These are phyloP conservation scores for Trichosanthes truncata DNA, from an alignment of 306 rosid genomes.

Conservation along the genomic window DNA sequence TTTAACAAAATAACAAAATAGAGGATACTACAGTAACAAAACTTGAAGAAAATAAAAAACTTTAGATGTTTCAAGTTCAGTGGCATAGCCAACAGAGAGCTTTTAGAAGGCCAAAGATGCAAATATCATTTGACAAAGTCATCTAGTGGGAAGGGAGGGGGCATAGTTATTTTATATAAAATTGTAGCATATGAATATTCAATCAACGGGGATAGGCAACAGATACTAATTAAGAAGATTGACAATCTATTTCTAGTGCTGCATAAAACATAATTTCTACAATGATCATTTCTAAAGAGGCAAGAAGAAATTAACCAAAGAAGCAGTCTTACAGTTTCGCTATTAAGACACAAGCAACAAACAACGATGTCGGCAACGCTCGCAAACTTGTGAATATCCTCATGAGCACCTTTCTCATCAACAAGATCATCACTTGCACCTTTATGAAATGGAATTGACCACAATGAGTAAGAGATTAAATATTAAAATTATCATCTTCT, in stretches of 20 bases:
- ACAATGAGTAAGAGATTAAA: slow-evolving; percentile 8
- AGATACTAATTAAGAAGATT: neutral
- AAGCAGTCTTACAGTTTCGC: slow-evolving; percentile 48
- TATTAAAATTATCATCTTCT: slow-evolving; percentile 10
- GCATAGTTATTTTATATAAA: neutral
- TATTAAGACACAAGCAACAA: slow-evolving; percentile 60
- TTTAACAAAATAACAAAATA: neutral
- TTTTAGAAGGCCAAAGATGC: neutral
- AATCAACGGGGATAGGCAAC: neutral
- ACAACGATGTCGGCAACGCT: slow-evolving; percentile 74
- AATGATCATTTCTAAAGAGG: neutral
- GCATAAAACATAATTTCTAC: neutral
- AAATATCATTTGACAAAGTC: neutral
- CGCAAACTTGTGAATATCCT: slow-evolving; percentile 61
- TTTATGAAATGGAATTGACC: slow-evolving; percentile 14
- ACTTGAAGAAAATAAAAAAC: neutral
- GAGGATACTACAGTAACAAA: neutral
- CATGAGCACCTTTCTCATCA: slow-evolving; percentile 65
- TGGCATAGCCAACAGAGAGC: neutral
- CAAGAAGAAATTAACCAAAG: neutral
- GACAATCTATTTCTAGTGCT: neutral
- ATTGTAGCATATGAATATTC: neutral
- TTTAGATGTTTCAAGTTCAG: neutral
- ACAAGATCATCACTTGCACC: slow-evolving; percentile 33
- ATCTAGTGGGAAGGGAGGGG: neutral